Percentiles rank a stretch among this genome's conserved stretches.
Evolutionary conservation across 1,284 basidiomycete species (phyloP).

Genomic region (Microstroma glucosiphilum): DNA sequence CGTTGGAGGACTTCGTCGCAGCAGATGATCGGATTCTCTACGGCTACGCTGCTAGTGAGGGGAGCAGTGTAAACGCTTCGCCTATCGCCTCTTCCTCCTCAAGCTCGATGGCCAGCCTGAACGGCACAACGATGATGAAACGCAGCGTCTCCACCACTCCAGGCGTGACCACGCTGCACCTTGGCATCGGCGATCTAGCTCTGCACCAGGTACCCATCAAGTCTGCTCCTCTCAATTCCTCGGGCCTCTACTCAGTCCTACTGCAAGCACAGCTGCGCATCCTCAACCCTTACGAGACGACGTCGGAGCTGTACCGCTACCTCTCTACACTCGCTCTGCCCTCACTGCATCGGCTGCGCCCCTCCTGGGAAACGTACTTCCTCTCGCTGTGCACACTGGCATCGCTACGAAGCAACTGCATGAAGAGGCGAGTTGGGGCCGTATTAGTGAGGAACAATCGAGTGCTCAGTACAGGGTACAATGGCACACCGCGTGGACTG

Average conservation of each 20-base stretch:
- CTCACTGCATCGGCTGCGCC: slow-evolving; percentile 69
- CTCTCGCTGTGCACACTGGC: slow-evolving; percentile 47
- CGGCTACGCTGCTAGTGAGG: slow-evolving; percentile 12
- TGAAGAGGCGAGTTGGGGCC: slow-evolving; percentile 94
- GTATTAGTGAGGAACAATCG: slow-evolving; percentile 64
- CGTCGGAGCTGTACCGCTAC: slow-evolving; percentile 60
- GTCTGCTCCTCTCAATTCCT: not conserved
- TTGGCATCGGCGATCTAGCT: not conserved
- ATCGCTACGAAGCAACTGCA: slow-evolving; percentile 54
- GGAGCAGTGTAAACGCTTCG: not conserved
- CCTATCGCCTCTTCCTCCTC: not conserved
- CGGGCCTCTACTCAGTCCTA: slow-evolving; percentile 21
- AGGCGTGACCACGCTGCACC: not conserved
- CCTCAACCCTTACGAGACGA: slow-evolving; percentile 63
- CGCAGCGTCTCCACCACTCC: not conserved
- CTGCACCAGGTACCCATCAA: slow-evolving; percentile 2
- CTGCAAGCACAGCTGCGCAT: slow-evolving; percentile 60
- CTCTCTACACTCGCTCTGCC: slow-evolving; percentile 67
- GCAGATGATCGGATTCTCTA: slow-evolving; percentile 38
- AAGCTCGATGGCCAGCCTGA: too few species aligned
- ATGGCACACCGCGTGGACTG: slow-evolving; percentile 87
- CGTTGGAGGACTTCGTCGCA: slow-evolving; percentile 40
- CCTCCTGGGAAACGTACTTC: slow-evolving; percentile 49
- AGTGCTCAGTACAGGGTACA: slow-evolving; percentile 95
- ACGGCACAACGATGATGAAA: too few species aligned